A percentile compares a stretch with the other conserved stretches of the same genome.
phyloP scores from a whole-genome alignment of 805 yeast species.

The Metschnikowia lochheadii region DNA sequence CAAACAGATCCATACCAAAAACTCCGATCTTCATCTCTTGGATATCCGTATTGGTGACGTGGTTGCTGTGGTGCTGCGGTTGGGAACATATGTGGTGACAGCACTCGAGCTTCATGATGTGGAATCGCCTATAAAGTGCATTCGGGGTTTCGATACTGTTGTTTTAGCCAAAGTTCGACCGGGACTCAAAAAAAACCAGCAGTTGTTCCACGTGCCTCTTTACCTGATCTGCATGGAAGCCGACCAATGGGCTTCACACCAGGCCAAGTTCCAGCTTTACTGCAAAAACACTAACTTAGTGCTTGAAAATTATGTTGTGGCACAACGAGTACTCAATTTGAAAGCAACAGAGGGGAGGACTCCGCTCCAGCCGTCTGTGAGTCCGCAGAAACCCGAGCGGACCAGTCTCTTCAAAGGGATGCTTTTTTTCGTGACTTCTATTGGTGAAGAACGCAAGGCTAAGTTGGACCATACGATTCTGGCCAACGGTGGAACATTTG shows the following conservation, averaged over 20 bases:
- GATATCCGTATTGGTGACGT: slow-evolving; percentile 58
- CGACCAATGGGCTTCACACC: slow-evolving; percentile 37
- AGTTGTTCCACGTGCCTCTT: slow-evolving; percentile 21
- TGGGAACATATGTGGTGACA: slow-evolving; percentile 37
- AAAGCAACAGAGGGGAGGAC: neutral
- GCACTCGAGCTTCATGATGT: slow-evolving; percentile 36
- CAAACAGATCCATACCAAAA: slow-evolving; percentile 23
- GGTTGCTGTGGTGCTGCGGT: slow-evolving; percentile 33
- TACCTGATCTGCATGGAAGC: slow-evolving; percentile 37
- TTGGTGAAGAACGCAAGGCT: slow-evolving; percentile 30
- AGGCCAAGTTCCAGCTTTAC: slow-evolving; percentile 26
- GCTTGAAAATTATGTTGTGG: slow-evolving; percentile 11
- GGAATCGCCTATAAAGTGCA: slow-evolving; percentile 39
- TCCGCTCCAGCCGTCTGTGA: neutral
- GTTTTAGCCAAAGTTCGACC: slow-evolving; percentile 25
- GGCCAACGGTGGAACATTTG: slow-evolving; percentile 39
- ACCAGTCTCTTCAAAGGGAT: slow-evolving; percentile 13
- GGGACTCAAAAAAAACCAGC: slow-evolving; percentile 7
- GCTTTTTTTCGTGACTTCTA: slow-evolving; percentile 36
- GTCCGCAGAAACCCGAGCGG: slow-evolving; percentile 3
- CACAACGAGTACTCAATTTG: slow-evolving; percentile 5
- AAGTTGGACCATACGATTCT: slow-evolving; percentile 33
- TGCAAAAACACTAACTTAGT: slow-evolving; percentile 20
- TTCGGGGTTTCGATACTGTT: slow-evolving; percentile 58
- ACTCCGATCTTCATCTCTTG: slow-evolving; percentile 39